Evolutionary conservation across 495 filamentous ascomycete species (phyloP).

Genomic region (Xylaria venustula): DNA sequence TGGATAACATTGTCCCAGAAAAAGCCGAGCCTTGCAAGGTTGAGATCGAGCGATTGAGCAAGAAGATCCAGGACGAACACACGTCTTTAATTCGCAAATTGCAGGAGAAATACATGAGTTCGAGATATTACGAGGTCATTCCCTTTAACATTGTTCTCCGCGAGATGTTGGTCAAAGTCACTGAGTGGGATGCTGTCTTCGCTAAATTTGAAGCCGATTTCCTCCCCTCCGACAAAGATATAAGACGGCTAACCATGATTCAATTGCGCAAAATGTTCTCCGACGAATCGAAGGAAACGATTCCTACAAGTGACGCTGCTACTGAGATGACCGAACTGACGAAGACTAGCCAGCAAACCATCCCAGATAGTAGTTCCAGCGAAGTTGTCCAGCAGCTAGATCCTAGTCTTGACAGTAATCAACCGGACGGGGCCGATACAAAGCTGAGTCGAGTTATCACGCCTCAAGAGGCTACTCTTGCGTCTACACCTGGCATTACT

Average conservation of each 20-base stretch:
- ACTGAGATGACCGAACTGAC: conserved; percentile 35
- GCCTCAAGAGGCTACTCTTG: conserved; percentile 22
- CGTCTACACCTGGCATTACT: conserved; percentile 18
- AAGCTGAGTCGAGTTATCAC: conserved; percentile 13
- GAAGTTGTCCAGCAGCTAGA: conserved; percentile 26
- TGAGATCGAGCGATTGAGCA: conserved; percentile 73
- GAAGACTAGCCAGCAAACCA: conserved; percentile 38
- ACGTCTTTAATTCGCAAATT: conserved; percentile 67
- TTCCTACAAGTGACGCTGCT: conserved; percentile 60
- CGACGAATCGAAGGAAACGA: conserved; percentile 71
- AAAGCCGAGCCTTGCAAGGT: conserved; percentile 75
- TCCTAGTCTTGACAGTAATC: conserved; percentile 10
- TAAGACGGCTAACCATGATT: conserved; percentile 82
- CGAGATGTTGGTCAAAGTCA: conserved; percentile 86
- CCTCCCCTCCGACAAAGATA: conserved; percentile 96
- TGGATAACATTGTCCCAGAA: conserved; percentile 85
- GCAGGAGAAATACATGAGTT: conserved; percentile 86
- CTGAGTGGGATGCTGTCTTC: conserved; percentile 90
- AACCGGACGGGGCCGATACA: conserved; percentile 18
- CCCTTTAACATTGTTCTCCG: conserved; percentile 85
- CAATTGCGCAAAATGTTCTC: conserved; percentile 95
- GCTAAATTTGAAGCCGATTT: conserved; percentile 88
- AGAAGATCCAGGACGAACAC: conserved; percentile 80
- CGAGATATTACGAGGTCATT: conserved; percentile 94
- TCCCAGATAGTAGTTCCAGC: conserved; percentile 24